These are phyloP conservation scores for Phytophthora colocasiae DNA, from an alignment of 352 stramenopile genomes.

Conservation along the genomic window DNA sequence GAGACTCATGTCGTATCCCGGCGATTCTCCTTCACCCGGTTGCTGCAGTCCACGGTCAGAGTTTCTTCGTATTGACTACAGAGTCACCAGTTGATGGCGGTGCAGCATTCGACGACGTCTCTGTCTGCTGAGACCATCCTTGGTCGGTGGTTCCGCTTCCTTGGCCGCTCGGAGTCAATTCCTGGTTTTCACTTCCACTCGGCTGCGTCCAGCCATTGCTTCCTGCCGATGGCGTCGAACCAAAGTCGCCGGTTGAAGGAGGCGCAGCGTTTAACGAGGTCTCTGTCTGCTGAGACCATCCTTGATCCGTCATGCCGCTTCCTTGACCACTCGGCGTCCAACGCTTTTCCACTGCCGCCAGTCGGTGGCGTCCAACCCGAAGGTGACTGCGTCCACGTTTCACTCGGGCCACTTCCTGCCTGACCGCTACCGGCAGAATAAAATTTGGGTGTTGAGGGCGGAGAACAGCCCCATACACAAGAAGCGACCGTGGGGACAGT, in stretches of 20 bases:
- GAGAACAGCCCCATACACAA: conserved; percentile 14
- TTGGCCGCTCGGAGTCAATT: conserved; percentile 1
- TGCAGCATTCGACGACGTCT: conserved; percentile 2
- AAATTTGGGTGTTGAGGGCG: conserved; percentile 12
- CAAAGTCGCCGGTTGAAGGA: conserved; percentile 1
- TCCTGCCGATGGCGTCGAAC: conserved; percentile 1
- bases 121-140: conserved; percentile 5
- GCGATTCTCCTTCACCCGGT: conserved; percentile 1
- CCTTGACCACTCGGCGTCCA: conserved; percentile 4
- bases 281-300: conserved; percentile 4
- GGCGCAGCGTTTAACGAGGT: conserved; percentile 1
- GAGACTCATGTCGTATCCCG: conserved; percentile 14
- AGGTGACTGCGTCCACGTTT: conserved; percentile 16
- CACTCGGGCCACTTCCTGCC: conserved; percentile 3
- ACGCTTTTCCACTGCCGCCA: not conserved
- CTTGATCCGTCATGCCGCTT: not conserved
- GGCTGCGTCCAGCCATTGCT: not conserved
- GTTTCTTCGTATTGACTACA: conserved; percentile 11
- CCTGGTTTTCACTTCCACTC: not conserved
- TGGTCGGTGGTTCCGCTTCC: not conserved
- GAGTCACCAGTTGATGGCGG: conserved; percentile 5
- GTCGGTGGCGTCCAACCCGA: conserved; percentile 2
- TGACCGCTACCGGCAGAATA: conserved; percentile 10
- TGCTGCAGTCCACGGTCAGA: conserved; percentile 3
- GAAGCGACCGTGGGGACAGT: conserved; percentile 1